phyloP scores from a whole-genome alignment of 345 rosid species.

The Eucalyptus pauciflora region DNA sequence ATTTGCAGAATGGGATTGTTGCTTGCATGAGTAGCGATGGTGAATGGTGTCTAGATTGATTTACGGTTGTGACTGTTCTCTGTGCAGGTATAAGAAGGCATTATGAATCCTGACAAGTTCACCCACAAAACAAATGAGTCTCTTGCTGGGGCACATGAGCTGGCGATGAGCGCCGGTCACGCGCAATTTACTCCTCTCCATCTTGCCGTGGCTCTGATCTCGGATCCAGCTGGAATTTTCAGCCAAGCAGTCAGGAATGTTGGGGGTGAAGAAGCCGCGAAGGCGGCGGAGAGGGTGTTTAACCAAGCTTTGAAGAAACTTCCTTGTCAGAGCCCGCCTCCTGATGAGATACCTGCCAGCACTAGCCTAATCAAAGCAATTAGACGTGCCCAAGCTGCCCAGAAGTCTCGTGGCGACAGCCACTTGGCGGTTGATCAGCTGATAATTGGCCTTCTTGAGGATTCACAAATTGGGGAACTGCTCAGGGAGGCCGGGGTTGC shows the following conservation, averaged over 20 bases:
- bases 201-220: conserved; percentile 52
- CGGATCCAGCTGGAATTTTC: conserved; percentile 65
- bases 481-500: conserved; percentile 63
- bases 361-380: conserved; percentile 58
- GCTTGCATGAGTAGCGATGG: neutral
- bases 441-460: conserved; percentile 72
- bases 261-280: conserved; percentile 47
- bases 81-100: neutral
- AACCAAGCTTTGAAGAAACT: conserved; percentile 65
- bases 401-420: conserved; percentile 52
- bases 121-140: conserved; percentile 90
- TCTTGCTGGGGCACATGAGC: conserved; percentile 54
- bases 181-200: conserved; percentile 87
- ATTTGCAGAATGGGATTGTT: neutral
- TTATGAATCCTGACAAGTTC: conserved; percentile 83
- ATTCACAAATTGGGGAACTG: conserved; percentile 66
- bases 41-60: neutral
- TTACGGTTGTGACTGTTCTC: neutral
- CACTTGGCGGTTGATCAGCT: conserved; percentile 79
- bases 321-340: conserved; percentile 75
- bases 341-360: conserved; percentile 66
- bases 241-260: conserved; percentile 47
- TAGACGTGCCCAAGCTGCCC: conserved; percentile 66
- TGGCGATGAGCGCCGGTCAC: conserved; percentile 54
- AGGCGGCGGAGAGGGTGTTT: conserved; percentile 57